These are phyloP conservation scores for Nemophila menziesii DNA, from an alignment of 257 asterid genomes.

Conservation along the genomic window DNA sequence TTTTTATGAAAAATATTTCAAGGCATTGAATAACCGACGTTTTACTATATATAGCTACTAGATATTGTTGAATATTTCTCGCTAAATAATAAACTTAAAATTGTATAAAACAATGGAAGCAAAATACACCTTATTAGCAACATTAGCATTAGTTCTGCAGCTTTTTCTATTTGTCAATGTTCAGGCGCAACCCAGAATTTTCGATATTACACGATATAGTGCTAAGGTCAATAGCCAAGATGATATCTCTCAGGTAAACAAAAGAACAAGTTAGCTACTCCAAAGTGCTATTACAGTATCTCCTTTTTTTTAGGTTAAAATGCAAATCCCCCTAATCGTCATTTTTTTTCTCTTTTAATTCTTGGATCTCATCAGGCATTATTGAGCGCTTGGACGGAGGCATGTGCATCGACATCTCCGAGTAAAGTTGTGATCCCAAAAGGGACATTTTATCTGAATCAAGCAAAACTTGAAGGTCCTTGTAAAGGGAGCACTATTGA, in stretches of 20 bases:
- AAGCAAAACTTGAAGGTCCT: constrained; percentile 16
- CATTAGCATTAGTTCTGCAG: too few species aligned
- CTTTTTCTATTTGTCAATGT: neutral
- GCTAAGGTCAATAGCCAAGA: constrained; percentile 6
- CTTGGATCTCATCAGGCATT: constrained; percentile 22
- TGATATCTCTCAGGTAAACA: constrained; percentile 15
- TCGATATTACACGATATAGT: constrained; percentile 9
- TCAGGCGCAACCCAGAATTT: neutral
- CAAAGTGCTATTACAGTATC: neutral
- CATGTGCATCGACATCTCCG: constrained; percentile 15
- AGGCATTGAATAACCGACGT: too few species aligned
- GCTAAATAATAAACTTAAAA: too few species aligned
- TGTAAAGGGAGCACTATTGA: constrained; percentile 25
- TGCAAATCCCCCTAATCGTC: neutral
- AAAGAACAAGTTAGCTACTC: neutral
- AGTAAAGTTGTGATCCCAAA: constrained; percentile 20
- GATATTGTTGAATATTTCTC: too few species aligned
- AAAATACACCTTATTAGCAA: too few species aligned
- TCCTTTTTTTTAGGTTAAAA: too few species aligned
- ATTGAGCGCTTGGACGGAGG: constrained; percentile 31
- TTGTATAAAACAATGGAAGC: too few species aligned
- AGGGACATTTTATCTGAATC: constrained; percentile 21
- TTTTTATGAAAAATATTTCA: too few species aligned
- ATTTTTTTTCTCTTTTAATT: neutral
- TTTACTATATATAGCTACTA: too few species aligned